These are phyloP conservation scores for Globisporangium yorkense DNA, from an alignment of 352 stramenopile species.

Conservation along the genomic window DNA sequence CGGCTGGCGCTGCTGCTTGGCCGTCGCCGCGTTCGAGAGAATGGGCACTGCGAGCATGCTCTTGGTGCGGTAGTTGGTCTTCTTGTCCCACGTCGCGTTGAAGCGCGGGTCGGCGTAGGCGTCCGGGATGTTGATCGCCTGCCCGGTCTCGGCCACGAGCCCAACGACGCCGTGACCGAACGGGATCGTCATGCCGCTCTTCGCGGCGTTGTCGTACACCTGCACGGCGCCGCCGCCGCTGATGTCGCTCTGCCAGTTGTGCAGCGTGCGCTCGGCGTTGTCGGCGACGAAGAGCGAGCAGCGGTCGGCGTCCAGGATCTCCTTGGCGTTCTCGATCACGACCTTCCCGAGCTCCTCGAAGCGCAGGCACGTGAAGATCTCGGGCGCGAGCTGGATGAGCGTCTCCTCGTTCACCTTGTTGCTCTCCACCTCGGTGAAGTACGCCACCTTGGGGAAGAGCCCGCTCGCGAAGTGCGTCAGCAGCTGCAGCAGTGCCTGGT, in stretches of 20 bases:
- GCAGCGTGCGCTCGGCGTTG: slow-evolving; percentile 36
- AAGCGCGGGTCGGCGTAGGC: slow-evolving; percentile 73
- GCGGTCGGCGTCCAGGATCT: slow-evolving; percentile 63
- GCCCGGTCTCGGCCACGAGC: slow-evolving; percentile 54
- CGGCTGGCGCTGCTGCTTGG: slow-evolving; percentile 13
- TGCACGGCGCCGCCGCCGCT: slow-evolving; percentile 48
- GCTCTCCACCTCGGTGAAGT: slow-evolving; percentile 75
- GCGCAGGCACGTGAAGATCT: slow-evolving; percentile 79
- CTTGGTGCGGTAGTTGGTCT: slow-evolving; percentile 78
- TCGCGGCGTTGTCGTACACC: slow-evolving; percentile 33
- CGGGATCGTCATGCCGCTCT: slow-evolving; percentile 50
- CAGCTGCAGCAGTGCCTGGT: slow-evolving; percentile 44
- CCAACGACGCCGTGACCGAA: slow-evolving; percentile 75
- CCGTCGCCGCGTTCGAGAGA: slow-evolving; percentile 30
- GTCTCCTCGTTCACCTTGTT: slow-evolving; percentile 82
- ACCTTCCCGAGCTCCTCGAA: slow-evolving; percentile 75
- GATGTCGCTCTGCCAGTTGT: slow-evolving; percentile 76
- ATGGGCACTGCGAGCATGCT: slow-evolving; percentile 75
- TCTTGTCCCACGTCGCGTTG: slow-evolving; percentile 74
- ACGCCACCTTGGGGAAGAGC: slow-evolving; percentile 61
- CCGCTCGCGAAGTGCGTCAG: slow-evolving; percentile 58
- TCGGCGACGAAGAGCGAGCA: slow-evolving; percentile 75
- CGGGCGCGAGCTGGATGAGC: slow-evolving; percentile 57
- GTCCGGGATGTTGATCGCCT: slow-evolving; percentile 65
- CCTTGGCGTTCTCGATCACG: slow-evolving; percentile 73